Evolutionary conservation across 225 moss, liverwort and hornwort species (phyloP), one percentile per base, ranked within the genome.

Genomic region (Physcomitrium patens): DNA sequence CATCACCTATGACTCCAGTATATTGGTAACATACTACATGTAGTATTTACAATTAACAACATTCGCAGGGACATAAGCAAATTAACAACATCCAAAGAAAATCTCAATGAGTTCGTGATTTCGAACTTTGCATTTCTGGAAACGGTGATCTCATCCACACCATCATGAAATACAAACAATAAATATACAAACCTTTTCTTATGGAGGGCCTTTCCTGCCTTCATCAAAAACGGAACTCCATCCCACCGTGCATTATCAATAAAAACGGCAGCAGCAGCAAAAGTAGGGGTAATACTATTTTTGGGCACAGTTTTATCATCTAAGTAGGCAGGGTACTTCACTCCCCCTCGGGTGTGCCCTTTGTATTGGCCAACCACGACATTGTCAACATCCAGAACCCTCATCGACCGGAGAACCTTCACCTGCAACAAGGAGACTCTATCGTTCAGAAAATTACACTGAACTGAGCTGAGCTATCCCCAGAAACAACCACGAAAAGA

Each of bases 161-260:
- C 31, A 1, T 2, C 31, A 7, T 7, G 31, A 37, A 37, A 37
- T 4, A 37, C 31, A 4, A 37, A 37, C 2, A 1, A 37, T 37
- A 37, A 37, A 37, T 37, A 37, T 7, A 37, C 31, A 3, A 37
- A 37, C 93, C 89, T 65, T 74, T 87, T 89, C 31, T 82, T 86
- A 57, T 91, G 91, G 49, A 93, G 77, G 55, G 93, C 93, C 74
- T 93, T 93, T 28, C 93, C 93, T 60, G 91, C 93, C 82, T 91
- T 93, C 91, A 93, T 89, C 51, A 93, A 86, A 75, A 93, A 93
- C 8, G 93, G 93, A 76, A 93, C 93, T 37, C 93, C 91, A 65
- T 93, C 93, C 93, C 93, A 93, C 53, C 93, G 79, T 58, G 91
- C 91, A 71, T 91, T 93, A 46, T 91, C 89, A 72, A 93, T 91